Evolutionary conservation across 352 stramenopile species (phyloP), one percentile per base, ranked within the genome.

Genomic region (Saprolegnia diclina): DNA sequence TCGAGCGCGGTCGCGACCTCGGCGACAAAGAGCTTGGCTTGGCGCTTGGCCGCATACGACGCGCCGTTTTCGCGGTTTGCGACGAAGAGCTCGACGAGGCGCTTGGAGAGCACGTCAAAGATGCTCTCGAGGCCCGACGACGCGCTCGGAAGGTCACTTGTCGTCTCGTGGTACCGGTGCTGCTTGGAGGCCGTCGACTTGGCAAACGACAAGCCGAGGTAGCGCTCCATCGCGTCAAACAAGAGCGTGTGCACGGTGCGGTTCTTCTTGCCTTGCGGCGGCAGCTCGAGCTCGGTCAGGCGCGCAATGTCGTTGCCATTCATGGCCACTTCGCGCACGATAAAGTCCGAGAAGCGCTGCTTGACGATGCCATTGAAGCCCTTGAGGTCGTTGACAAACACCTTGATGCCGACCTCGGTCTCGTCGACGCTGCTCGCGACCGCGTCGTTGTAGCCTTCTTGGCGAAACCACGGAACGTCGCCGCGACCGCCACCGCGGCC

Each of bases 341-440:
- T 74, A 77, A 97, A 97, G 73, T 97, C 91, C 66, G 89, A 95
- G 76, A 89, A 97, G 1, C 91, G 85, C 74, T 96, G 80, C 71
- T 97, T 97, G 65, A 91, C 85, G 21, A 89, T 77, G 7, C 89
- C 89, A 64, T 87, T 80, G 73, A 97, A 97, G 21, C 90, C 87
- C 0, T 63, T 55, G 22, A 90, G 77, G 26, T 88, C 74, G 69
- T 68, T 72, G 26, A 91, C 59, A 73, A 88, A 95, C 55, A 75
- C 63, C 53, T 75, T 67, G 76, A 95, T 95, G 37, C 87, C 87
- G 16, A 95, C 87, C 0, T 80, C 74, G 2, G 64, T 64, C 75
- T 95, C 87, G 64, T 91, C 82, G 48, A 93, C 82, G 55, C 85
- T 91, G 71, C 81, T 87, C 14, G 82, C 73, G 7, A 85, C 71